phyloP scores from a whole-genome alignment of 495 filamentous ascomycete genomes.

The Penicillium roqueforti region DNA sequence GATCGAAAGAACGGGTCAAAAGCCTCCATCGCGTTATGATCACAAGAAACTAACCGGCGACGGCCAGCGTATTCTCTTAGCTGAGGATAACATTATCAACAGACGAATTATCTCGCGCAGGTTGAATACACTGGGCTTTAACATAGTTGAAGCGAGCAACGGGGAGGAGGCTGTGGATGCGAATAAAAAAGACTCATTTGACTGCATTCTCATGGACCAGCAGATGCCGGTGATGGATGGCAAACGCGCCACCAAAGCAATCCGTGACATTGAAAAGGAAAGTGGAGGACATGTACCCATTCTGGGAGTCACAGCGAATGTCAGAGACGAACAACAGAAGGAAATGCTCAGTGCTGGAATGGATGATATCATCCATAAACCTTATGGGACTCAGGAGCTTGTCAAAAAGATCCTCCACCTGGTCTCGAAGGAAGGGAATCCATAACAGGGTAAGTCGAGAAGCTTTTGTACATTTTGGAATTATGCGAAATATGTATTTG shows the following conservation, averaged over 20 bases:
- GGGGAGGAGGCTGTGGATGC: constrained; percentile 67
- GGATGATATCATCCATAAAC: constrained; percentile 79
- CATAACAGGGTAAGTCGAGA: neutral
- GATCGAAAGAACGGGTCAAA: neutral
- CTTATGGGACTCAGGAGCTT: constrained; percentile 68
- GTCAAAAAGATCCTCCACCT: constrained; percentile 55
- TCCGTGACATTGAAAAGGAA: constrained; percentile 56
- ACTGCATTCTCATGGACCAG: constrained; percentile 74
- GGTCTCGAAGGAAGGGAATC: neutral
- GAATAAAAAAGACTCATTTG: constrained; percentile 25
- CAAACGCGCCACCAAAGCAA: constrained; percentile 59
- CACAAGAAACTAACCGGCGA: neutral
- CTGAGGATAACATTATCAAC: constrained; percentile 81
- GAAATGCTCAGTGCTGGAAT: constrained; percentile 67
- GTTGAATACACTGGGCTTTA: constrained; percentile 57
- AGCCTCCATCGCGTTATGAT: too few species aligned
- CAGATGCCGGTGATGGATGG: constrained; percentile 87
- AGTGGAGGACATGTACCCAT: constrained; percentile 59
- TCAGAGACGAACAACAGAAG: constrained; percentile 60
- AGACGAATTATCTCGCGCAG: constrained; percentile 64
- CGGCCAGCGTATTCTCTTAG: constrained; percentile 55
- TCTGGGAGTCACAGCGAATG: constrained; percentile 78
- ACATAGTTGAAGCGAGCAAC: constrained; percentile 66
- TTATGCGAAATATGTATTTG: neutral
- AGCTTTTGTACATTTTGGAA: neutral